Evolutionary conservation across 148 eudicot genomes (phyloP).

Genomic region (Silene uniflora): DNA sequence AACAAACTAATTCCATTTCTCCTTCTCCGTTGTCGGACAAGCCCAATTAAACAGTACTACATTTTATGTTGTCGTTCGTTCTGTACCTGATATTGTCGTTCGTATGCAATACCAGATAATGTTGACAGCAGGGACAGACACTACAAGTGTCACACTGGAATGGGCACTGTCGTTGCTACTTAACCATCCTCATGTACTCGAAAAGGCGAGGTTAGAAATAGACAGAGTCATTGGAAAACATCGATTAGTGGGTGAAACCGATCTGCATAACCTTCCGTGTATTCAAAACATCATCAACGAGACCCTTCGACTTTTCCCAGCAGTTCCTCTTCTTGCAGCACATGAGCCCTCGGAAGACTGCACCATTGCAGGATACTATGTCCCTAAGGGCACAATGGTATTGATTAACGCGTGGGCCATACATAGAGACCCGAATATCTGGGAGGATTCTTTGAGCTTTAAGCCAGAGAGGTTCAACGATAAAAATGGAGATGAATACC

Average conservation of each 20-base stretch:
- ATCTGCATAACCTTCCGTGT: conserved; percentile 15
- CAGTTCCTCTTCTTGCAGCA: conserved; percentile 18
- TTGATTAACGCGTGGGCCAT: conserved; percentile 23
- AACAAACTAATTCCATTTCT: background rate
- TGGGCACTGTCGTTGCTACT: conserved; percentile 22
- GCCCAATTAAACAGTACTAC: too few relatives aligned
- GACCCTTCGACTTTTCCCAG: conserved; percentile 24
- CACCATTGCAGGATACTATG: conserved; percentile 16
- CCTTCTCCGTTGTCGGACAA: too few relatives aligned
- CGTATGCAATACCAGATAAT: background rate
- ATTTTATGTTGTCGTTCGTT: too few relatives aligned
- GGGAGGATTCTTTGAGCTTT: conserved; percentile 21
- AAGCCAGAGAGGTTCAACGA: conserved; percentile 22
- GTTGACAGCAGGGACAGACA: conserved; percentile 4
- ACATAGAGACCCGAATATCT: conserved; percentile 16
- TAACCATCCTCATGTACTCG: conserved; percentile 20
- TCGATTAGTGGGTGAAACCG: conserved; percentile 16
- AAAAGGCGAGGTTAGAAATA: conserved; percentile 20
- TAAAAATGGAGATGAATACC: conserved; percentile 6
- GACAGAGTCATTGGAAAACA: background rate
- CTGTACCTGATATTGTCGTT: too few relatives aligned
- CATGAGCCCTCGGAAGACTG: conserved; percentile 19
- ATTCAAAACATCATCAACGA: conserved; percentile 23
- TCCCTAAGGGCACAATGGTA: background rate
- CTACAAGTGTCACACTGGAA: conserved; percentile 22